Evolutionary conservation across 2,329 filamentous ascomycete species (phyloP), one percentile per base, ranked within the genome.

Genomic region (Tolypocladium inflatum): DNA sequence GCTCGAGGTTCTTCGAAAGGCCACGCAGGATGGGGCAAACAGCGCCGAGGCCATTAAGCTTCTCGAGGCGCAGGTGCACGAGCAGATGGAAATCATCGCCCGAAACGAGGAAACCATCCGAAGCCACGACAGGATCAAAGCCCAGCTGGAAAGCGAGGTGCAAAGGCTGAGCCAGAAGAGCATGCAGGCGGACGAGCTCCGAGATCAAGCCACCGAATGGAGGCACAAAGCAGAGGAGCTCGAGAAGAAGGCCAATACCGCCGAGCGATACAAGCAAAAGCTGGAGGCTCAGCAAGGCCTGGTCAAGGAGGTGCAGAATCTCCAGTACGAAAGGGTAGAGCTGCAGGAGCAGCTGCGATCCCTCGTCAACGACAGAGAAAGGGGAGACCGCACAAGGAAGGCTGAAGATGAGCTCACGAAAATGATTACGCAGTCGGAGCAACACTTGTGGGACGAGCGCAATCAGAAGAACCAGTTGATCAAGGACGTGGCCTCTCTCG

Each of bases 61-160:
- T 60, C 73, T 88, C 63, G 77, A 86, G 63, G 73, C 75, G 50
- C 80, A 81, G 63, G 74, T 87, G 30, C 80, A 81, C 45, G 84
- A 90, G 64, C 85, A 88, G 65, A 86, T 90, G 68, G 80, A 87
- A 59, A 76, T 90, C 55, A 91, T 92, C 66, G 84, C 85, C 43
- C 67, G 68, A 39, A 81, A 78, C 30, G 82, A 90, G 63, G 89
- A 92, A 68, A 63, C 61, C n/a, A 74, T 75, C 54, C 69, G 72
- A 13, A 68, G 64, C 30, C 67, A 72, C 57, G 67, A 71, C 51
- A 68, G 67, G 58, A 62, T 63, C 11, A 69, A 67, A 57, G 79
- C 80, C 23, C 82, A 89, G 63, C 73, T 87, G 13, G 82, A 88
- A 58, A 75, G 74, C 60, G 81, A 85, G 61, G 76, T 83, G 41